Conservation (phyloP, 179 eudicot species). For the Pouteria campechiana region DNA sequence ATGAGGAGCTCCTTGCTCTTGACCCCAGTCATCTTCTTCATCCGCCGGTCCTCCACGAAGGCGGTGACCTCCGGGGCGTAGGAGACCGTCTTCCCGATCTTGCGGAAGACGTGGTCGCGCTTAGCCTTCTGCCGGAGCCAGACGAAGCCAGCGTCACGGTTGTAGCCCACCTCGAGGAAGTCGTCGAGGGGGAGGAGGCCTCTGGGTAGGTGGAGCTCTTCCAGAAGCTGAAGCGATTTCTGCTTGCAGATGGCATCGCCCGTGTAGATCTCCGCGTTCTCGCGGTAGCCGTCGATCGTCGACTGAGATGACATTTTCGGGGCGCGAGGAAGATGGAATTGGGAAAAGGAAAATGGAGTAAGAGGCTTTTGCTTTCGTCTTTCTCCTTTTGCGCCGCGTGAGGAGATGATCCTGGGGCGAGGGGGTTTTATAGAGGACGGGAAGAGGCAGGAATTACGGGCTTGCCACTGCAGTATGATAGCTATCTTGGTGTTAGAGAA, state of each 20-base stretch:
- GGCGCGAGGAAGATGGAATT: too few relatives aligned
- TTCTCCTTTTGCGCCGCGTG: too few relatives aligned
- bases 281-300: constrained; percentile 35
- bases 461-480: too few relatives aligned
- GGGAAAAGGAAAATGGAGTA: too few relatives aligned
- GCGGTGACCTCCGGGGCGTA: constrained; percentile 65
- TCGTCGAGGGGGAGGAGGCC: constrained; percentile 66
- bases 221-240: constrained; percentile 39
- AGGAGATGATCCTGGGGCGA: too few relatives aligned
- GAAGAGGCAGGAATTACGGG: too few relatives aligned
- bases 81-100: constrained; percentile 28
- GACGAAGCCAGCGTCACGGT: constrained; percentile 50
- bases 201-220: constrained; percentile 39
- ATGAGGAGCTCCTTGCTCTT: constrained; percentile 60
- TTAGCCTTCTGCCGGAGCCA: constrained; percentile 58
- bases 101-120: constrained; percentile 25
- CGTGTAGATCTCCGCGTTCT: constrained; percentile 41
- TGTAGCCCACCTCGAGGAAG: constrained; percentile 51
- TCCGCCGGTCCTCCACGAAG: constrained; percentile 42
- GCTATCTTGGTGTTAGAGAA: too few relatives aligned
- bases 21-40: constrained; percentile 58
- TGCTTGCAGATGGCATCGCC: constrained; percentile 42
- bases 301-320: constrained; percentile 23
- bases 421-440: too few relatives aligned
- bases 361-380: too few relatives aligned